These are phyloP conservation scores for Arabis alpina DNA, from an alignment of 345 rosid species.

Conservation along the genomic window DNA sequence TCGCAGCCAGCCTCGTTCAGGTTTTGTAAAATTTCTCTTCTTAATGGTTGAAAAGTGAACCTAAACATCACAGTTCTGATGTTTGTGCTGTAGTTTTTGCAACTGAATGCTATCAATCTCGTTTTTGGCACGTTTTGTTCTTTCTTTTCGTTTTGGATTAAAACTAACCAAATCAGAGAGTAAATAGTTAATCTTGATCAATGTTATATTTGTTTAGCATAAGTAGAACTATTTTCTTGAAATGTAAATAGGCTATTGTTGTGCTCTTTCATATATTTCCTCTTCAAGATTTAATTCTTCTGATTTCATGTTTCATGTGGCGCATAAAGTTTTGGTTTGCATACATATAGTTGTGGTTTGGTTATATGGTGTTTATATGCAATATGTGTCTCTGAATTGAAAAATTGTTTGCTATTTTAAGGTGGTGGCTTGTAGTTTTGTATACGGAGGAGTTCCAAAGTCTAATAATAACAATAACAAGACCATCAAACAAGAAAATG, in stretches of 20 bases:
- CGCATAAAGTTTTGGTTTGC: neutral
- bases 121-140: no score
- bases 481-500: constrained; percentile 52
- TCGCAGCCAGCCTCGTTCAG: constrained; percentile 86
- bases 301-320: constrained; percentile 5
- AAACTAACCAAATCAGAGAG: no score
- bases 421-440: constrained; percentile 95
- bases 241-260: no score
- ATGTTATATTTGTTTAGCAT: no score
- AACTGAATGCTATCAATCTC: neutral
- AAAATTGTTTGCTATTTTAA: constrained; percentile 39
- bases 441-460: constrained; percentile 64
- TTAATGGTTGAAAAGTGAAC: neutral
- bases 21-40: constrained; percentile 40
- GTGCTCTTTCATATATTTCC: no score
- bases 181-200: no score
- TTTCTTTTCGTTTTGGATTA: no score
- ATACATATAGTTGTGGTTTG: no score
- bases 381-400: neutral
- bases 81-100: neutral
- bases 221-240: no score
- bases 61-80: neutral
- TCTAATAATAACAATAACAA: constrained; percentile 35
- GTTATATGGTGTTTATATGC: neutral
- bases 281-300: neutral